Percentiles rank a stretch among this genome's conserved stretches.
Conservation (phyloP, 768 basidiomycete genomes). For the Calocybe cyanea region DNA sequence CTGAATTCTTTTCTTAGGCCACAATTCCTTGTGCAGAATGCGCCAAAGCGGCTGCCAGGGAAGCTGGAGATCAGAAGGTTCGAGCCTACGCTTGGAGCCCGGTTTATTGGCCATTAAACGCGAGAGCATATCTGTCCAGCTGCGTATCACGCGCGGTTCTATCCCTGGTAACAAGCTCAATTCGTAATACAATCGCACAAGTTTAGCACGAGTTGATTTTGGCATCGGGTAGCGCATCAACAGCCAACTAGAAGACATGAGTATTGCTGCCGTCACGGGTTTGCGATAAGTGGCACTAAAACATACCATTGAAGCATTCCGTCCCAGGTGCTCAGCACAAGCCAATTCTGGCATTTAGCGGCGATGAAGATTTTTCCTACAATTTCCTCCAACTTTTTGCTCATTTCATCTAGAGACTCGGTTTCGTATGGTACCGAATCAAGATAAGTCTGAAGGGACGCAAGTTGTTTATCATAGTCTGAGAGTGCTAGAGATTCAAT, state of each 20-base stretch:
- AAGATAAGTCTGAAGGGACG: constrained; percentile 62
- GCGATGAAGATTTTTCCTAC: constrained; percentile 65
- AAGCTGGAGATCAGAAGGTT: constrained; percentile 61
- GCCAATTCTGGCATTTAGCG: constrained; percentile 75
- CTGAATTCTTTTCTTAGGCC: constrained; percentile 61
- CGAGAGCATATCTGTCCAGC: constrained; percentile 77
- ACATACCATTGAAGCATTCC: constrained; percentile 72
- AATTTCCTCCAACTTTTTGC: constrained; percentile 62
- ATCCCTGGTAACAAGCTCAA: constrained; percentile 73
- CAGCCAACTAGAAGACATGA: constrained; percentile 55
- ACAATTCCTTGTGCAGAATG: constrained; percentile 67
- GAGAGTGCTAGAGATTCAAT: constrained; percentile 35
- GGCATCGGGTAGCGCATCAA: constrained; percentile 77
- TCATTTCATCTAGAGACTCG: constrained; percentile 72
- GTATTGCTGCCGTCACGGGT: neutral
- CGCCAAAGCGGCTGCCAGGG: constrained; percentile 79
- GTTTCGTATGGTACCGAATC: constrained; percentile 69
- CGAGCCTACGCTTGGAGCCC: constrained; percentile 62
- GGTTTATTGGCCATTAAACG: constrained; percentile 66
- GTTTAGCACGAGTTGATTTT: constrained; percentile 63
- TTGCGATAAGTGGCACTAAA: neutral
- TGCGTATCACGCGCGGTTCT: constrained; percentile 65
- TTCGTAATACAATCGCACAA: constrained; percentile 76
- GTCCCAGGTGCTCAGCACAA: constrained; percentile 72
- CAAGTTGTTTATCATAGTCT: constrained; percentile 54